Base-by-base conservation (phyloP, 768 basidiomycete genomes). In the Ephemerocybe angulata region DNA sequence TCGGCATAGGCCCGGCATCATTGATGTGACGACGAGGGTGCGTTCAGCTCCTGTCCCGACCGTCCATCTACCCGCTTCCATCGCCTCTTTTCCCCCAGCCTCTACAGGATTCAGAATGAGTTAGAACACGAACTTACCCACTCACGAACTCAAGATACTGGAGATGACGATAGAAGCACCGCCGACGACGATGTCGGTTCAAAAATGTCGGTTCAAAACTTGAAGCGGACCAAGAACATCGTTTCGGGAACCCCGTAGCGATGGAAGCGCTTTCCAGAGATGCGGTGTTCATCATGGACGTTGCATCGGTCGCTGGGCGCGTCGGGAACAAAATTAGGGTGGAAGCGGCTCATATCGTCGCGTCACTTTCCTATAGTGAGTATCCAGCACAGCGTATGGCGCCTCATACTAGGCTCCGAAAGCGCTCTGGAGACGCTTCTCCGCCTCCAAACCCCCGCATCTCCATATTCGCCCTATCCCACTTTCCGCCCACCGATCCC, bases 241-340 rank as follows among this genome's bases (percentile, higher is more conserved):
- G 85, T 90, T 47, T 91, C 35, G 90, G 90, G 1, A 92, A 90
- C 58, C 88, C 87, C 0, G 79, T 82, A 0, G 86, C 87, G 1
- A 92, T 91, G 65, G 64, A 75, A 1, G 66, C 76, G 15, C 69
- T 88, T 1, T 81, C 84, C 1, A 69, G 74, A 40, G 86, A 91
- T 59, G 71, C 76, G 12, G 66, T 63, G 2, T 83, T 85, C 62
- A 70, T 91, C 53, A 69, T 90, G 4, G 81, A 84, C n/a, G 2
- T 11, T 4, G 3, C 4, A 28, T 51, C 64, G 66, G 0, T 65
- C 69, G 4, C 69, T 8, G 33, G 17, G 33, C 8, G 8, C 8
- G 8, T 17, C 8, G 17, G 33, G 8, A 35, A 8, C 33, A 17
- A 35, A 35, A 17, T 35, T 17, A 8, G 86, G 10, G 77, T 84